phyloP scores from a whole-genome alignment of 2,329 filamentous ascomycete genomes.

The Claviceps spartinae region DNA sequence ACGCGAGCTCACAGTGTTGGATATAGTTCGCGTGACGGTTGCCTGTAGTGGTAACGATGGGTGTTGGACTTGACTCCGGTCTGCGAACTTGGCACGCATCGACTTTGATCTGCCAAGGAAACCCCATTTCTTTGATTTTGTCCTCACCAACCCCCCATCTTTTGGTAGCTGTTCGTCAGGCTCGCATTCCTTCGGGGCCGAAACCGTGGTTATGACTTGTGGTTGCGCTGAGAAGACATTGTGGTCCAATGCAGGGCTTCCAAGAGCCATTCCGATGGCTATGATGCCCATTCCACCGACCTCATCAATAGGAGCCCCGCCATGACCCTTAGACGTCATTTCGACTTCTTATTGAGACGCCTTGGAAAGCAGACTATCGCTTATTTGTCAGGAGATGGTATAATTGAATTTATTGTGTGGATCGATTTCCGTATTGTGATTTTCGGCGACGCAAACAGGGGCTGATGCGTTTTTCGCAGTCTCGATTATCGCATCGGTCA shows the following conservation, averaged over 20 bases:
- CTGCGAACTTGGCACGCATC: conserved; percentile 13
- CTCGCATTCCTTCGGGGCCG: conserved; percentile 9
- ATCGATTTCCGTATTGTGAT: background rate
- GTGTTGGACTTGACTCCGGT: conserved; percentile 6
- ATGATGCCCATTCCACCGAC: conserved; percentile 15
- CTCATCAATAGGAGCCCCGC: conserved; percentile 16
- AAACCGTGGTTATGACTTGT: conserved; percentile 13
- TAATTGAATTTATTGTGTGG: background rate
- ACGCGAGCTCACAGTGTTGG: background rate
- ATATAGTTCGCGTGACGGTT: background rate
- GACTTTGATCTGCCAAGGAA: conserved; percentile 36
- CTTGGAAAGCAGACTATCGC: conserved; percentile 13
- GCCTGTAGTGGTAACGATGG: background rate
- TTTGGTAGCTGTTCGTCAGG: conserved; percentile 8
- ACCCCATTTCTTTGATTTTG: conserved; percentile 44
- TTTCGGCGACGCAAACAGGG: background rate
- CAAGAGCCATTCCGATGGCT: conserved; percentile 60
- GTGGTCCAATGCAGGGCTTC: conserved; percentile 45
- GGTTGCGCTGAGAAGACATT: conserved; percentile 15
- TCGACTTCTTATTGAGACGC: conserved; percentile 22
- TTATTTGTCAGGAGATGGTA: conserved; percentile 1
- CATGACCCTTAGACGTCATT: background rate
- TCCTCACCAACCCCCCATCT: conserved; percentile 16
- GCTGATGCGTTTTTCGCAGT: background rate
- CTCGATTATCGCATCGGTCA: background rate